Evolutionary conservation across 805 yeast species (phyloP), one percentile per base, ranked within the genome.

Genomic region (Saturnispora hagleri): DNA sequence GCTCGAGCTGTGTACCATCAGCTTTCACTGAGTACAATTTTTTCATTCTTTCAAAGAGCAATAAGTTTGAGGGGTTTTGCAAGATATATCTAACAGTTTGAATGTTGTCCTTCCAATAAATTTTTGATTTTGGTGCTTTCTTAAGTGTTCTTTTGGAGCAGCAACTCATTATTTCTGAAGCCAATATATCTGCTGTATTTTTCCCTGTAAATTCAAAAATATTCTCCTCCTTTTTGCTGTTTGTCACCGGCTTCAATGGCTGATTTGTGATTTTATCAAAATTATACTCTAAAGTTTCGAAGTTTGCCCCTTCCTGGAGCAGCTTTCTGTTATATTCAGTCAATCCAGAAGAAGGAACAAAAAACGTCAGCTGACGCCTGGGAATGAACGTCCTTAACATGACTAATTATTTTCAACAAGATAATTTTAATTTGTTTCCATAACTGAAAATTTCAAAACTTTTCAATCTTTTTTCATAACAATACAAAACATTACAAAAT

Each of bases 261-360:
- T 45, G 48, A 10, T 22, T 17, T 20, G 41, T 38, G n/a, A 53
- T 9, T 7, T 51, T 42, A 18, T 43, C 43, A 34, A 43, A 54
- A 22, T 54, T 54, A 5, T 43, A 27, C 26, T 51, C 55, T 4
- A 47, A 48, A 9, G 26, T 26, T 35, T 55, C 53, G 22, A 47
- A 6, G 1, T 50, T 31, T 24, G 57, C 51, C 15, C 46, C 41
- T 15, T 43, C 36, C 44, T 52, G 57, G 3, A 51, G 15, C 20
- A 49, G 50, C 18, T 54, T 46, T 43, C 45, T 54, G 9, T 36
- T 47, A 20, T 43, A 52, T 20, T 54, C 55, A 28, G 42, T 52
- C n/a, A 54, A 28, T 3, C 57, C 50, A 7, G 47, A 20, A 3
- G 58, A 45, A 2, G 55, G 52, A 5, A 52, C 46, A 51, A 57